phyloP scores from a whole-genome alignment of 495 filamentous ascomycete species.

The Aspergillus egyptiacus region DNA sequence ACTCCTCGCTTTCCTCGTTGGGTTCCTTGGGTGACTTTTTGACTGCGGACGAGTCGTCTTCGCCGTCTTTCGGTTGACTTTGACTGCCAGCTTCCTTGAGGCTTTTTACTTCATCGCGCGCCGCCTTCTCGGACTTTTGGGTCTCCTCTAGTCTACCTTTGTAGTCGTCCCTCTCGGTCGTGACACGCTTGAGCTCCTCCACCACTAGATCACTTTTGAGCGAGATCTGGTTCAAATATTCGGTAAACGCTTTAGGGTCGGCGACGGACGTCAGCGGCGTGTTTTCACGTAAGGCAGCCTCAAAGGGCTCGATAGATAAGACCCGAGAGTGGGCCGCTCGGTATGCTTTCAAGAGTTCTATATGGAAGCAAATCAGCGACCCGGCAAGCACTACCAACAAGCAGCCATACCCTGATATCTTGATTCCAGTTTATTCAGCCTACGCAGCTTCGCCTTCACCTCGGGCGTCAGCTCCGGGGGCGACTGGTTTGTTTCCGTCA shows the following conservation, averaged over 20 bases:
- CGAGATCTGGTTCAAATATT: conserved; percentile 89
- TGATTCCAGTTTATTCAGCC: conserved; percentile 78
- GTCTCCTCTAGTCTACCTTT: conserved; percentile 70
- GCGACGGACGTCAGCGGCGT: conserved; percentile 83
- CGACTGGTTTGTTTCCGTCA: conserved; percentile 19
- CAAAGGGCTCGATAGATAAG: conserved; percentile 82
- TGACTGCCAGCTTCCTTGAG: conserved; percentile 38
- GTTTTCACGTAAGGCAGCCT: conserved; percentile 81
- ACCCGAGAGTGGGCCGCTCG: conserved; percentile 81
- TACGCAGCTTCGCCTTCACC: conserved; percentile 58
- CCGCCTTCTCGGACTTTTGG: conserved; percentile 56
- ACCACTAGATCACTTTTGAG: conserved; percentile 82
- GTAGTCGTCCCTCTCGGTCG: conserved; percentile 70
- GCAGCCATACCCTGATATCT: conserved; percentile 69
- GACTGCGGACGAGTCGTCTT: conserved; percentile 9
- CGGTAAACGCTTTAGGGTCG: conserved; percentile 77
- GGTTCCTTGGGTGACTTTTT: conserved; percentile 2
- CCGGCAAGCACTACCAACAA: background rate
- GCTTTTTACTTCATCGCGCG: conserved; percentile 45
- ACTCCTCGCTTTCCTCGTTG: conserved; percentile 59
- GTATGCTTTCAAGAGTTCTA: conserved; percentile 88
- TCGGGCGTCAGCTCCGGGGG: conserved; percentile 66
- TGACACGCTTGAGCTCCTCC: conserved; percentile 86
- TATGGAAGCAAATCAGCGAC: background rate
- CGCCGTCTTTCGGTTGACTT: conserved; percentile 18